phyloP scores from a whole-genome alignment of 192 early-diverging fungal genomes.

The Blastocladiella britannica region DNA sequence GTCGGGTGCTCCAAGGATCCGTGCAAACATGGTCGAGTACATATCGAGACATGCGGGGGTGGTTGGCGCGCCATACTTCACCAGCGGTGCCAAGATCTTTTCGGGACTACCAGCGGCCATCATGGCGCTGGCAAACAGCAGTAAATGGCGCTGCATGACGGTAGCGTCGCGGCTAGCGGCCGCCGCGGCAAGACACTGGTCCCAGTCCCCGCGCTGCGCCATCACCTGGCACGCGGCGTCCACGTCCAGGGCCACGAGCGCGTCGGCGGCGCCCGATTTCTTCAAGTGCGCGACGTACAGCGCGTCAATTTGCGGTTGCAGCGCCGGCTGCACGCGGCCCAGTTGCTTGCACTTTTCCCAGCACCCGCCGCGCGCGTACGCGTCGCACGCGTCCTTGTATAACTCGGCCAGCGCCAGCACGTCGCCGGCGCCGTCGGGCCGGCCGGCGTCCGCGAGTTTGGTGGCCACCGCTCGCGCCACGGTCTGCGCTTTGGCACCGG shows the following conservation, averaged over 20 bases:
- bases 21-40: background rate
- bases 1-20: background rate
- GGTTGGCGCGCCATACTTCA: conserved; percentile 25
- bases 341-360: conserved; percentile 36
- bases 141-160: conserved; percentile 26
- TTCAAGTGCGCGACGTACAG: conserved; percentile 32
- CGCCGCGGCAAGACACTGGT: conserved; percentile 34
- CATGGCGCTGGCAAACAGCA: conserved; percentile 11
- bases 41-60: conserved; percentile 17
- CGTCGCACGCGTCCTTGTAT: conserved; percentile 38
- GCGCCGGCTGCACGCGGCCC: conserved; percentile 27
- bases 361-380: conserved; percentile 19
- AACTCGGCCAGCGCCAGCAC: conserved; percentile 25
- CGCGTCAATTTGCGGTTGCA: conserved; percentile 30
- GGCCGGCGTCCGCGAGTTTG: conserved; percentile 9
- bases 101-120: conserved; percentile 25
- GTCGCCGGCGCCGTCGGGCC: conserved; percentile 26
- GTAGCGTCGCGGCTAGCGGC: conserved; percentile 14
- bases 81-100: conserved; percentile 10
- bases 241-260: conserved; percentile 27
- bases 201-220: conserved; percentile 36
- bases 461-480: background rate
- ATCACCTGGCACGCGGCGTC: conserved; percentile 31
- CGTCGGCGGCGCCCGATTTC: conserved; percentile 26
- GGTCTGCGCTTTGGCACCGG: conserved; percentile 26